These are phyloP conservation scores for Nadsonia commutata DNA, from an alignment of 1,139 yeast species.

Conservation along the genomic window DNA sequence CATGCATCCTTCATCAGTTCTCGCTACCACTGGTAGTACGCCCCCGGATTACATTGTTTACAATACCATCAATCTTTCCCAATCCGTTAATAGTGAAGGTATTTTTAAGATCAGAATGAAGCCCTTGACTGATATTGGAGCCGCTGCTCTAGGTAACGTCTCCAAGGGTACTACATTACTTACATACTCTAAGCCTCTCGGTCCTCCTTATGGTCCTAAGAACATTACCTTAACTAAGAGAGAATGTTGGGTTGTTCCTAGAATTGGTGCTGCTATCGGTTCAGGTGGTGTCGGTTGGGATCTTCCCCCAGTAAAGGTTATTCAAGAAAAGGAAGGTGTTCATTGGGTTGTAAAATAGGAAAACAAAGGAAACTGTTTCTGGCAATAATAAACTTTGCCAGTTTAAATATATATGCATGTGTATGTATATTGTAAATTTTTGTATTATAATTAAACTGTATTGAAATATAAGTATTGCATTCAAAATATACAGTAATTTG, in stretches of 20 bases:
- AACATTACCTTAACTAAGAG: slow-evolving; percentile 41
- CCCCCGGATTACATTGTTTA: slow-evolving; percentile 72
- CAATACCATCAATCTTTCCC: slow-evolving; percentile 38
- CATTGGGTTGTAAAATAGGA: slow-evolving; percentile 18
- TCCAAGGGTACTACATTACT: slow-evolving; percentile 60
- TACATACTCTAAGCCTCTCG: slow-evolving; percentile 81
- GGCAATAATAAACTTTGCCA: too few species aligned
- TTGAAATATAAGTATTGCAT: too few species aligned
- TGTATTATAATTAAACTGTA: too few species aligned
- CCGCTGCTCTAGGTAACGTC: slow-evolving; percentile 62
- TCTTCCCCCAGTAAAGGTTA: slow-evolving; percentile 67
- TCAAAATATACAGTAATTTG: too few species aligned
- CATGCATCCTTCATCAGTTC: slow-evolving; percentile 64
- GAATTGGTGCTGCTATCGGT: slow-evolving; percentile 76
- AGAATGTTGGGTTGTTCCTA: slow-evolving; percentile 81
- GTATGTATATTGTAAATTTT: too few species aligned
- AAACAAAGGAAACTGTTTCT: too few species aligned
- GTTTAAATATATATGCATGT: too few species aligned
- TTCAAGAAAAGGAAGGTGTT: slow-evolving; percentile 40
- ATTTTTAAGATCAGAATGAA: slow-evolving; percentile 40
- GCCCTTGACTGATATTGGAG: slow-evolving; percentile 61
- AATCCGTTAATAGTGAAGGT: slow-evolving; percentile 25
- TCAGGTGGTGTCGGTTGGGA: slow-evolving; percentile 90
- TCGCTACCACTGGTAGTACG: slow-evolving; percentile 39
- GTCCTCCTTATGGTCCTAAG: slow-evolving; percentile 79